Base-by-base conservation (phyloP, 768 basidiomycete genomes). In the Russula vinacea region DNA sequence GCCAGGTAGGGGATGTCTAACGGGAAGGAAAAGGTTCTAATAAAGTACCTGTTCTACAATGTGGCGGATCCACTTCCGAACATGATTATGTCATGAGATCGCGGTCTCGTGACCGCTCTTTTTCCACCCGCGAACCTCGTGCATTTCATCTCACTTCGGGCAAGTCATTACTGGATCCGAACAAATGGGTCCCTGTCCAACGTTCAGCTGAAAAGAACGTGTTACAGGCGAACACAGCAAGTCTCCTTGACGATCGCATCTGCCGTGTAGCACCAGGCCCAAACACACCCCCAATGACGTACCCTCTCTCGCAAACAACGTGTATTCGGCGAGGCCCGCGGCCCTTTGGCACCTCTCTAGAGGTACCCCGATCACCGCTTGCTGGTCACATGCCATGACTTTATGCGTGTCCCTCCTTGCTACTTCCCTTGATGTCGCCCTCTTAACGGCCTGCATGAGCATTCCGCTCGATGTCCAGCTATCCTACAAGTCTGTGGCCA, bases 51-150 rank as follows among this genome's bases (percentile, higher is more conserved):
- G 16, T 14, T 42, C 35, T 5, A 5, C 24, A 29, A 8, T 32
- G 32, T 35, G 52, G 52, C 53, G 56, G 45, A 60, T 60, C 52
- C 52, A 44, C 59, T 47, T 13, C 57, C 64, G 58, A 58, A 65
- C 55, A 24, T 52, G 55, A 35, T 65, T 60, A 65, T 24, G 19
- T 65, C 50, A 65, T 35, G 35, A 53, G 64, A 61, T 61, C 64
- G 64, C 64, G 64, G 50, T 65, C 64, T 37, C 59, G 64, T 65
- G 64, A 65, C 60, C 24, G 24, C 44, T 7, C 44, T 47, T 60
- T 19, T 37, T 16, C n/a, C 26, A 24, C 62, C 39, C 52, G 52
- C 42, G 53, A 62, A 40, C 55, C 55, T 49, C 62, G 33, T 62
- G 47, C 22, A 3, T 52, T 52, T 40, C 29, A 57, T 57, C 22